Evolutionary conservation across 495 filamentous ascomycete species (phyloP).

Genomic region (Aspergillus bertholletiae): DNA sequence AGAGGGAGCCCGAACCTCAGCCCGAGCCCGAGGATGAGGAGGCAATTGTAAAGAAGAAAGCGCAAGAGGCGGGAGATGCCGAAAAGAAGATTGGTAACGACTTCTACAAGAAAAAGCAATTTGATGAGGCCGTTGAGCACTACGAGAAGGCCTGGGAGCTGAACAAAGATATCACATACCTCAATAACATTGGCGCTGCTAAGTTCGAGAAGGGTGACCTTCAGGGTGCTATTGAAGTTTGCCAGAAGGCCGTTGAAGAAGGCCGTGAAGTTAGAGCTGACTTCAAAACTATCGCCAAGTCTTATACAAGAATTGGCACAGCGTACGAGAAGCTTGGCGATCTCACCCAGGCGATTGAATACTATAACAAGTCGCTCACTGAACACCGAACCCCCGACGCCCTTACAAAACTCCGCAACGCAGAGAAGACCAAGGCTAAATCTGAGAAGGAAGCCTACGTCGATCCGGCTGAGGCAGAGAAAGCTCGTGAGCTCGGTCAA

Average conservation of each 20-base stretch:
- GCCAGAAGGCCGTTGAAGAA: conserved; percentile 84
- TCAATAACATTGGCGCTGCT: conserved; percentile 93
- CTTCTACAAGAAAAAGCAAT: conserved; percentile 95
- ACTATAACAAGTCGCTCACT: conserved; percentile 88
- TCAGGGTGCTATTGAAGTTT: conserved; percentile 77
- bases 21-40: conserved; percentile 76
- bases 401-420: conserved; percentile 86
- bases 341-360: conserved; percentile 75
- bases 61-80: conserved; percentile 87
- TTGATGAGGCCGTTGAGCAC: conserved; percentile 91
- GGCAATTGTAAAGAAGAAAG: conserved; percentile 74
- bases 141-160: conserved; percentile 94
- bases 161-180: conserved; percentile 93
- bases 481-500: conserved; percentile 92
- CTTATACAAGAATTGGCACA: conserved; percentile 85
- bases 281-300: conserved; percentile 97
- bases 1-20: conserved; percentile 58
- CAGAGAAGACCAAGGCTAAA: conserved; percentile 83
- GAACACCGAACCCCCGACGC: conserved; percentile 97
- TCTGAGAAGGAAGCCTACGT: conserved; percentile 77
- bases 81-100: conserved; percentile 95
- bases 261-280: conserved; percentile 82
- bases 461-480: conserved; percentile 86
- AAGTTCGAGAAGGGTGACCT: conserved; percentile 95
- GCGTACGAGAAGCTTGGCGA: conserved; percentile 88